Evolutionary conservation across 1,139 yeast species (phyloP), one percentile per base, ranked within the genome.

Genomic region (Kodamaea plutei): DNA sequence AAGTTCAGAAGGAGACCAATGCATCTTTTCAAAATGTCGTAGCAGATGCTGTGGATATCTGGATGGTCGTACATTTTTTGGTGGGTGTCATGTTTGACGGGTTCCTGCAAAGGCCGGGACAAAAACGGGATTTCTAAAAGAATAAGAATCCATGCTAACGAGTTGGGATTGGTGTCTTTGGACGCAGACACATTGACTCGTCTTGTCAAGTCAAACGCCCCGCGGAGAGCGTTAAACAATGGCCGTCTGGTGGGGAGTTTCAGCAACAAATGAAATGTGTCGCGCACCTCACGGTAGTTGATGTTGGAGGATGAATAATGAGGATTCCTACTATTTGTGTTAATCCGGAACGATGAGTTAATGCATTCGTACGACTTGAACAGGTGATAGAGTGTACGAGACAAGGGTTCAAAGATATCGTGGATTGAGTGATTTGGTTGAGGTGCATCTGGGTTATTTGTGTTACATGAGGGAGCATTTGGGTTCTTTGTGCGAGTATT

Each of bases 1-100:
- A 72, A 45, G 41, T 77, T 69, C 1, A 91, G 67, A 29, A 85
- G 44, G 4, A 81, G 60, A 0, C 95, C 95, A 23, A 84, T 58
- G 3, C 76, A 57, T 29, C 89, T 62, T 46, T 81, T 83, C 15
- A 79, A 50, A 3, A 87, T 64, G 31, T 84, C 89, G 46, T 77
- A 79, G 15, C 79, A 66, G 10, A 79, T 45, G 0, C 72, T 55
- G 38, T 70, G 70, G 8, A 81, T 65, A 42, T 78, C 83, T 0
- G 73, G 68, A 0, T 67, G 54, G 19, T 70, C 70, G 22, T 64
- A 54, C 66, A 67, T 65, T 31, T 52, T 24, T 10, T 18, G 20
- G 20, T 30, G 29, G 10, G 32, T 26, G n/a, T n/a, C 13, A 28
- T 37, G 31, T 25, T 29, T 39, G 26, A 49, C 48, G 11, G 60